Evolutionary conservation across 2,329 filamentous ascomycete genomes (phyloP).

Genomic region (Elsinoe ampelina): DNA sequence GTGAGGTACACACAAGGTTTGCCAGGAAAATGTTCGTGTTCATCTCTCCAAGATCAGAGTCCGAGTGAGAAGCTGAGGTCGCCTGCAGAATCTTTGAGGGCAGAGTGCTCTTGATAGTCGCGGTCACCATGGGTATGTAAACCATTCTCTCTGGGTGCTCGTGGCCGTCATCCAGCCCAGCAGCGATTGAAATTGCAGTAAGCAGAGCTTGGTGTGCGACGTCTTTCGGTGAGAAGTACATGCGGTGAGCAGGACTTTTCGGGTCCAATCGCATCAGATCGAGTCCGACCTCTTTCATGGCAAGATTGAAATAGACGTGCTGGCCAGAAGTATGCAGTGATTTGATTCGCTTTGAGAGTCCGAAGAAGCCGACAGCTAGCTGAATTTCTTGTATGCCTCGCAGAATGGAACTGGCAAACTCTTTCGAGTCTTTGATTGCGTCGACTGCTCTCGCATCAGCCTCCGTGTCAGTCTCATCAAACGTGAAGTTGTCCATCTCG

Average conservation of each 20-base stretch:
- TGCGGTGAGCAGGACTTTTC: conserved; percentile 87
- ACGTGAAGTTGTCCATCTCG: conserved; percentile 17
- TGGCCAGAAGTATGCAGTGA: conserved; percentile 55
- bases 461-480: conserved; percentile 53
- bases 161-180: conserved; percentile 84
- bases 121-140: conserved; percentile 96
- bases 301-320: conserved; percentile 74
- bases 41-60: conserved; percentile 62
- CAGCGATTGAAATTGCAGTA: conserved; percentile 82
- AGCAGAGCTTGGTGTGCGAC: conserved; percentile 90
- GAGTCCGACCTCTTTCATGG: conserved; percentile 93
- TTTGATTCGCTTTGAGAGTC: conserved; percentile 70
- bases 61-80: conserved; percentile 55
- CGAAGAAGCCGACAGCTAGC: conserved; percentile 84
- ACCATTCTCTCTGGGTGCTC: conserved; percentile 77
- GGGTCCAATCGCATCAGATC: conserved; percentile 86
- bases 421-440: conserved; percentile 82
- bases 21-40: conserved; percentile 96
- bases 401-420: conserved; percentile 81
- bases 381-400: conserved; percentile 94
- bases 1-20: conserved; percentile 91
- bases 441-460: conserved; percentile 70
- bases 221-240: conserved; percentile 93
- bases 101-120: conserved; percentile 84
- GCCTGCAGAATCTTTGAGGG: conserved; percentile 89